Evolutionary conservation across 805 yeast species (phyloP), one percentile per base, ranked within the genome.

Genomic region (Zygotorulaspora danielsina): DNA sequence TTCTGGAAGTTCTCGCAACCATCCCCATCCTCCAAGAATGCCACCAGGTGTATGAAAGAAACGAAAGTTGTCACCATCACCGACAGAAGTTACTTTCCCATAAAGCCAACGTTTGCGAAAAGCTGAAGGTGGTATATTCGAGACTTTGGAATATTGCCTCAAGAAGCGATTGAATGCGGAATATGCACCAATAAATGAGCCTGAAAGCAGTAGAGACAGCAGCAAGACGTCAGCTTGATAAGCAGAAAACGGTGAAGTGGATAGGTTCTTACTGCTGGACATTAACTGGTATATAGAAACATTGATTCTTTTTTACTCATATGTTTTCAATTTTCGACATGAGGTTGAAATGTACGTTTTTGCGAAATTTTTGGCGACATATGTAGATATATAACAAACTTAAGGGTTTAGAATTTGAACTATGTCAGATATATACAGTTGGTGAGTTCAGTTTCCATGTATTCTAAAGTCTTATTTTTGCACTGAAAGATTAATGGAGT

Each of bases 11-110:
- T 60, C 49, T 22, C 98, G 66, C 17, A 85, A 56, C 95, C 95
- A 85, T 9, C 94, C 89, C 98, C 98, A 93, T 0, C 98, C 98
- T 2, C 82, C 76, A 1, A 80, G 53, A 0, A 71, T 45, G 0
- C 98, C 97, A 3, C 97, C 97, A 0, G 98, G 98, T 0, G 94
- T 79, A 59, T 93, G 98, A 56, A 71, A 93, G 48, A 93, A 76
- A 44, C 89, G 84, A 63, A 93, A 90, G 60, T 90, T 90, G 59
- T 93, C 98, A 11, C 95, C 96, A 61, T 89, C 97, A 0, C 96
- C 96, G 0, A 89, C 97, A 2, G 93, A 70, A 0, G 95, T 84
- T 3, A 89, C 96, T 44, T 71, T 71, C 0, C 97, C 97, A 25
- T 68, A 66, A 4, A 80, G 46, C 52, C 73, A 71, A 21, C 71